These are phyloP conservation scores for Collybia nuda DNA, from an alignment of 768 basidiomycete species.

Conservation along the genomic window DNA sequence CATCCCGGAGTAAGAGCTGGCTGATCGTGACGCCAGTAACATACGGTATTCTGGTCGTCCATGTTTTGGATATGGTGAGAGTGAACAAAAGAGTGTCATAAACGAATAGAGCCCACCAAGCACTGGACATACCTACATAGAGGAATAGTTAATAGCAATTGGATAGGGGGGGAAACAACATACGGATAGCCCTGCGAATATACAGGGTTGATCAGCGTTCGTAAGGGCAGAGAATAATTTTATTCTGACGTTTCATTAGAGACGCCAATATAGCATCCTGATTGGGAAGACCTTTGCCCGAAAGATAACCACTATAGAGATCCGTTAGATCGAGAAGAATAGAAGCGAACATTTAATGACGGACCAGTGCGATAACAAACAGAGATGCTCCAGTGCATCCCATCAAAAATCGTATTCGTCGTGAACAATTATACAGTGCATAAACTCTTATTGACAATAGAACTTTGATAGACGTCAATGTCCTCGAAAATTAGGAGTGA, in stretches of 20 bases:
- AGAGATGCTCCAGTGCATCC: neutral
- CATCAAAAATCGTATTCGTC: neutral
- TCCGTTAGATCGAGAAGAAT: too few species aligned
- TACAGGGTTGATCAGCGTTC: neutral
- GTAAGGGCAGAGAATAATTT: slow-evolving; percentile 2
- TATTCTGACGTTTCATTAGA: neutral
- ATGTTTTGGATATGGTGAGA: neutral
- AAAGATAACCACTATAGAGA: neutral
- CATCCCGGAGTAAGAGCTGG: neutral
- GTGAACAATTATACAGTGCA: neutral
- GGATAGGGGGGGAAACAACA: neutral
- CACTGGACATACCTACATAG: neutral
- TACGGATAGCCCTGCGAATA: neutral
- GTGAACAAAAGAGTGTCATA: neutral
- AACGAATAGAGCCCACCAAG: neutral
- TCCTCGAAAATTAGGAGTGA: neutral
- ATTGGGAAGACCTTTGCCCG: slow-evolving; percentile 9
- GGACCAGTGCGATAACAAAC: neutral
- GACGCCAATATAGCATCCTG: slow-evolving; percentile 14
- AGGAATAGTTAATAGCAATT: neutral
- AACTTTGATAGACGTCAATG: neutral
- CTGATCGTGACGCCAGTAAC: neutral
- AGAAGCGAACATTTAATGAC: neutral
- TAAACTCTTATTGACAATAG: neutral
- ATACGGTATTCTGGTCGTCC: neutral